Evolutionary conservation across 2,329 filamentous ascomycete genomes (phyloP), one percentile per base, ranked within the genome.

Genomic region (Didymosphaeria variabile): DNA sequence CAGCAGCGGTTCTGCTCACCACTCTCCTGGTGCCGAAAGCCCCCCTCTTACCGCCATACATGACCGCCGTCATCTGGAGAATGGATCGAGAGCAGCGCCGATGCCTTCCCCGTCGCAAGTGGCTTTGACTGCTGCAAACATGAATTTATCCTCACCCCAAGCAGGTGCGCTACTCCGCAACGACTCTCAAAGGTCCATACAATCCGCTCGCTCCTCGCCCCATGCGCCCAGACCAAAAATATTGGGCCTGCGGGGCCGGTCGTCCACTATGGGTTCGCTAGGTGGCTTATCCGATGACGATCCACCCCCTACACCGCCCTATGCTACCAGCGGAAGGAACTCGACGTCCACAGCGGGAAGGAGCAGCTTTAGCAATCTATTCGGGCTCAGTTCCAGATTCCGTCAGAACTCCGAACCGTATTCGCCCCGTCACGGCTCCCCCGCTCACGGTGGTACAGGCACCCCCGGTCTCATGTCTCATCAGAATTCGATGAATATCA

Each of bases 341-440:
- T 97, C 94, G 0, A 92, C 90, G 0, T 97, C 93, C 0, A 94
- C 90, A 0, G 85, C 81, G n/a, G 93, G 94, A 5, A 87, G 95
- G 57, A 95, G 94, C 79, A 98, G 94, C 78, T 93, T 99, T 70
- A 93, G 94, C 56, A 95, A 97, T 67, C 82, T 98, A 21, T 89
- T 99, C 70, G 90, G 88, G 15, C 81, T 97, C 36, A 84, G 87
- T 21, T 86, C 88, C 64, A 88, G 94, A 64, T 85, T 97, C 61
- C 87, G 94, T 52, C 91, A 96, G 71, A 92, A 92, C 68, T 91
- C 91, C 0, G 93, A 97, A 51, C 86, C 90, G 6, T 81, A 86
- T 44, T 85, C 85, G 52, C 85, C 77, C 10, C 63, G 70, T 17
- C 87, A 92, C 72, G 90, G 89, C 15, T 89, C 89, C n/a, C 79